These are phyloP conservation scores for Powellomyces hirtus DNA, from an alignment of 192 early-diverging fungal species.

Conservation along the genomic window DNA sequence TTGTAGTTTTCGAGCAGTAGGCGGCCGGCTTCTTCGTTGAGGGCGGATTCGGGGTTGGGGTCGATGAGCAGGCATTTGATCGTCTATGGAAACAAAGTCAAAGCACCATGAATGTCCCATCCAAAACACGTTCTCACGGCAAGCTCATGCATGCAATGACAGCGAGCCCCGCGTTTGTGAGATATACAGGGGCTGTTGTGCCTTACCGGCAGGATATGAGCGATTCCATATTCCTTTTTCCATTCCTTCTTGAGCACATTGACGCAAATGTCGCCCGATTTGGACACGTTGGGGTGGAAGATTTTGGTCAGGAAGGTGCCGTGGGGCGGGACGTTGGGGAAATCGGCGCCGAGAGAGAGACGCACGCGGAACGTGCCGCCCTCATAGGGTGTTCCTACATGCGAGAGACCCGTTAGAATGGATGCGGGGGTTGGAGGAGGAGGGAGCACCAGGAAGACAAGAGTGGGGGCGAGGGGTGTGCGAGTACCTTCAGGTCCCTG, in stretches of 20 bases:
- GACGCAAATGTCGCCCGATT: constrained; percentile 89
- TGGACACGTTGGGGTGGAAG: constrained; percentile 94
- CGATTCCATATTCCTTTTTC: constrained; percentile 81
- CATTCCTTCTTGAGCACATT: constrained; percentile 96
- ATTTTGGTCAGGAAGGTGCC: constrained; percentile 90
- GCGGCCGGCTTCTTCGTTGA: constrained; percentile 93
- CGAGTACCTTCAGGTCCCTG: constrained; percentile 69
- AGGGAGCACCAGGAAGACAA: neutral
- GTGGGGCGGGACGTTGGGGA: constrained; percentile 81
- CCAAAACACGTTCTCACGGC: too few species aligned
- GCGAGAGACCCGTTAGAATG: neutral
- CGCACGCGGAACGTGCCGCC: constrained; percentile 74
- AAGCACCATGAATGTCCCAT: neutral
- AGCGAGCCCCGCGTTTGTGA: too few species aligned
- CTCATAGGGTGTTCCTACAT: constrained; percentile 78
- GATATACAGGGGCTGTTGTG: too few species aligned
- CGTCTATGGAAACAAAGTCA: constrained; percentile 52
- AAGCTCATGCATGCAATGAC: too few species aligned
- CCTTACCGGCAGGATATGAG: constrained; percentile 78
- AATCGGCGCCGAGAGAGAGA: constrained; percentile 67
- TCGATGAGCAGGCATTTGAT: constrained; percentile 93
- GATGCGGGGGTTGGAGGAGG: neutral
- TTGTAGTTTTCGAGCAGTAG: constrained; percentile 86
- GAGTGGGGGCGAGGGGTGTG: neutral
- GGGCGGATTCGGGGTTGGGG: constrained; percentile 92